Percentiles rank a stretch among this genome's conserved stretches.
Evolutionary conservation across 768 basidiomycete genomes (phyloP).

Genomic region (Trametes coccinea): DNA sequence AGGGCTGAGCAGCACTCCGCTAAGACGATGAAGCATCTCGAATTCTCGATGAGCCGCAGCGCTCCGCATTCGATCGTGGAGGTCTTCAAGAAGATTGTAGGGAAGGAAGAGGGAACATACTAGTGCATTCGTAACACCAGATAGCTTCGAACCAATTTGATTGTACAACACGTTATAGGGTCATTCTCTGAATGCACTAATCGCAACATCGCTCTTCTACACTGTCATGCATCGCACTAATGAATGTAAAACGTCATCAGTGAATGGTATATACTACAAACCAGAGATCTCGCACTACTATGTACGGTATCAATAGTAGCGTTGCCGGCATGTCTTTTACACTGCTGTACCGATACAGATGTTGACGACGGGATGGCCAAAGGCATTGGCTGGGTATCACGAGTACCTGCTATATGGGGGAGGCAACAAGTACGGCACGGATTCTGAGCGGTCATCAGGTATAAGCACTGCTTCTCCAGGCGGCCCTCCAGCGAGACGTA

Average conservation of each 20-base stretch:
- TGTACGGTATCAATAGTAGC: too few species aligned
- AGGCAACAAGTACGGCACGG: not conserved
- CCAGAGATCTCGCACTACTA: too few species aligned
- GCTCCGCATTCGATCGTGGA: not conserved
- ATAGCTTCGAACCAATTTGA: too few species aligned
- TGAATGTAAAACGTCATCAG: too few species aligned
- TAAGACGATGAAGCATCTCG: not conserved
- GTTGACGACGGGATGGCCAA: too few species aligned
- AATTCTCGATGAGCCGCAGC: not conserved
- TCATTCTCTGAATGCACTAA: too few species aligned
- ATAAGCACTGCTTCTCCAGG: not conserved
- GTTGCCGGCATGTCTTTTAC: too few species aligned
- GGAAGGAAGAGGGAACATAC: not conserved
- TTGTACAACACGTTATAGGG: too few species aligned
- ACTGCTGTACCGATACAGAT: too few species aligned
- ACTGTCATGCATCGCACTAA: too few species aligned
- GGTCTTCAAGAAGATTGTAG: not conserved
- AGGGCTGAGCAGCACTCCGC: not conserved
- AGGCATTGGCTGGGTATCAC: not conserved
- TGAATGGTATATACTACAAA: too few species aligned
- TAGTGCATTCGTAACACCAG: not conserved
- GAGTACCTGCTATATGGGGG: conserved; percentile 24
- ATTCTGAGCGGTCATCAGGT: not conserved
- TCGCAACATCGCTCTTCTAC: too few species aligned
- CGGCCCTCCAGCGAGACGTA: conserved; percentile 7